Base-by-base conservation (phyloP, 179 eudicot genomes). In the Beta macrorhiza region DNA sequence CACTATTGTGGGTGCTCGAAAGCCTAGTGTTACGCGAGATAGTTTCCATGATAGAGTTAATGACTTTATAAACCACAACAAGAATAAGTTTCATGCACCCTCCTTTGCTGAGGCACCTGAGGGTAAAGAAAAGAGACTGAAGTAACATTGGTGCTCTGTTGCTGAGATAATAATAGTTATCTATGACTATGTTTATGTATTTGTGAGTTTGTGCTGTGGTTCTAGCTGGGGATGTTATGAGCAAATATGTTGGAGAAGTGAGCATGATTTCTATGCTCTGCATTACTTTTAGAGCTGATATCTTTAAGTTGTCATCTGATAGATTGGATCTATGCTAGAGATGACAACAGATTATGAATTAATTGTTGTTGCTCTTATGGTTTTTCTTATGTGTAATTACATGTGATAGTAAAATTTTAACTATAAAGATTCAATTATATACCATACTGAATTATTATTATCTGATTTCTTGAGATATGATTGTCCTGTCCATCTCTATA, bases 41-140 rank as follows among this genome's bases (percentile, higher is more conserved):
- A 84, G 86, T 77, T 84, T 87, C 17, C 84, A 87, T 52, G 82
- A 80, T 1, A 82, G 74, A 75, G 72, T 84, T 29, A 62, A 78
- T 2, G 79, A 84, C 7, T 88, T 76, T 12, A 84, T 88, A 12
- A 74, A 16, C 49, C 83, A 77, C 5, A 80, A 84, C 7, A 88
- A 78, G 84, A 8, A 53, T 70, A 85, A 55, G 85, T 82, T 88
- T 29, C 77, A 78, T 12, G 72, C 84, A 47, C 78, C 84, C 3
- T 80, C 84, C 57, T 78, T 70, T 22, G 77, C 55, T 52, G 87
- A 82, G 19, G 78, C 45, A 0, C 59, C 82, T 57, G 52, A 75
- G 52, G 67, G 67, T 17, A 57, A 75, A 75, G 67, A 57, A 22
- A 75, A 57, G 14, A 37, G 67, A 19, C 51, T 17, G 16, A 75